phyloP scores from a whole-genome alignment of 768 basidiomycete genomes.

The Trametes coccinea region DNA sequence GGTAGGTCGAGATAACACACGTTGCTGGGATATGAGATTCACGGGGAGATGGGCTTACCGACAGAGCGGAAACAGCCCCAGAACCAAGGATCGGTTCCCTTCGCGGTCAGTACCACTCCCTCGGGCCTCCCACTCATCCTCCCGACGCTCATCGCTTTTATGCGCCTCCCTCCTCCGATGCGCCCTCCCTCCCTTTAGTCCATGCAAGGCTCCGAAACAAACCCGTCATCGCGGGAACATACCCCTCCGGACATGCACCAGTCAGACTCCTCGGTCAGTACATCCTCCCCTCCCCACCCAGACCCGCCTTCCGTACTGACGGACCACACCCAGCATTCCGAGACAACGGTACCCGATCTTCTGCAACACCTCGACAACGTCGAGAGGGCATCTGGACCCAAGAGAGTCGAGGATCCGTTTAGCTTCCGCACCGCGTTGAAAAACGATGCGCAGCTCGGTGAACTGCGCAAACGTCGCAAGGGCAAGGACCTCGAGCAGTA shows the following conservation, averaged over 20 bases:
- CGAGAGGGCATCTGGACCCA: conserved; percentile 20
- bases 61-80: conserved; percentile 20
- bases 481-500: conserved; percentile 67
- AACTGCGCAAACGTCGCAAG: conserved; percentile 55
- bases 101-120: conserved; percentile 27
- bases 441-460: conserved; percentile 61
- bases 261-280: conserved; percentile 9
- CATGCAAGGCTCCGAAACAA: conserved; percentile 13
- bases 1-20: conserved; percentile 3
- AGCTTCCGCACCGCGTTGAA: conserved; percentile 61
- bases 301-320: conserved; percentile 24
- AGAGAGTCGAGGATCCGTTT: conserved; percentile 57
- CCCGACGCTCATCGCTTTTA: conserved; percentile 33
- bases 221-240: conserved; percentile 1
- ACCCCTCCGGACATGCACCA: conserved; percentile 1
- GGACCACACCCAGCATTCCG: conserved; percentile 39
- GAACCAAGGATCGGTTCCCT: conserved; percentile 20
- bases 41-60: conserved; percentile 22
- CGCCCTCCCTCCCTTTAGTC: conserved; percentile 30
- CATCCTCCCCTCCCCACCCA: conserved; percentile 4
- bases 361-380: conserved; percentile 37
- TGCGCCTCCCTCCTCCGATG: conserved; percentile 28
- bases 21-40: conserved; percentile 9
- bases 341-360: conserved; percentile 52
- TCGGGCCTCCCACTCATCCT: conserved; percentile 33